Evolutionary conservation across 768 basidiomycete genomes (phyloP).

Genomic region (Lactifluus hygrophoroides): DNA sequence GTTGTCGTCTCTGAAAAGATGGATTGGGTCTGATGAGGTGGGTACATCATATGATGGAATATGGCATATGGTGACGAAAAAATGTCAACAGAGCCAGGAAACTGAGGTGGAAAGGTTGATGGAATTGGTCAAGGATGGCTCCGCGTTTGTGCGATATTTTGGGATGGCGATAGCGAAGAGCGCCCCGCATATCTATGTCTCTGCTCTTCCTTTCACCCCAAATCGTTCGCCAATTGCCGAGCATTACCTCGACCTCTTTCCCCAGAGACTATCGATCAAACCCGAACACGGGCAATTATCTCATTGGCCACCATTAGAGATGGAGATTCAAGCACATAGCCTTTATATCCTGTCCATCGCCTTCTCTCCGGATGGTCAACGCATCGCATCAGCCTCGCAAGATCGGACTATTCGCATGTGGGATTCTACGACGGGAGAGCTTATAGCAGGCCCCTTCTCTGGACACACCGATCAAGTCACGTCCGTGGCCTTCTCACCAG

Average conservation of each 20-base stretch:
- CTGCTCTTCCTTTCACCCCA: neutral
- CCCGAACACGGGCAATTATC: too few relatives aligned
- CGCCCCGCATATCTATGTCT: too few relatives aligned
- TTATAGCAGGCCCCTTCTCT: neutral
- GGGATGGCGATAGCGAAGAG: neutral
- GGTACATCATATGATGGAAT: neutral
- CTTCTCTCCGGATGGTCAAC: conserved; percentile 7
- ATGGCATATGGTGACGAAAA: neutral
- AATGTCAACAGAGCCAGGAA: neutral
- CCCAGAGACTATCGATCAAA: neutral
- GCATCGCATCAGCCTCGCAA: neutral
- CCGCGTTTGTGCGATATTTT: neutral
- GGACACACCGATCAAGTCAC: neutral
- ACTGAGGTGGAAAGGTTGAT: neutral
- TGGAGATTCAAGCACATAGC: neutral
- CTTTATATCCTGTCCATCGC: neutral
- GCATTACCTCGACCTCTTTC: neutral
- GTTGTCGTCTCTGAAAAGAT: neutral
- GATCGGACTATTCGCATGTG: too few relatives aligned
- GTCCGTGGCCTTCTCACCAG: neutral
- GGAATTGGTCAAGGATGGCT: neutral
- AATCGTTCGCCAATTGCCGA: neutral
- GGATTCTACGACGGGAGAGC: neutral
- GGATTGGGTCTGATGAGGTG: neutral
- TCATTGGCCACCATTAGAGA: neutral